phyloP scores from a whole-genome alignment of 179 eudicot species.

The Beta corolliflora region DNA sequence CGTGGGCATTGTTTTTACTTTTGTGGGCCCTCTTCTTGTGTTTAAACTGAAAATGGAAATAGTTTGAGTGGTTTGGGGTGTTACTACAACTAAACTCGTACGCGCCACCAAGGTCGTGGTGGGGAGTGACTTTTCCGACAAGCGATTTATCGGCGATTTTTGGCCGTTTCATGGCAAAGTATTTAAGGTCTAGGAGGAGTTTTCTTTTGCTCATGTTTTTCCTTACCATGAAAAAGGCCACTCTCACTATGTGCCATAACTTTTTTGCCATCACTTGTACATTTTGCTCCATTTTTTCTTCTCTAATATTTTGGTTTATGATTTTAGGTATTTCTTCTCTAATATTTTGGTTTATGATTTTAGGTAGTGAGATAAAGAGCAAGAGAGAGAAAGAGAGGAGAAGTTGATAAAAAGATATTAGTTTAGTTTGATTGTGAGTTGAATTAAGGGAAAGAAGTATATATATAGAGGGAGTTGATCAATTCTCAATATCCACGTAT shows the following conservation, averaged over 20 bases:
- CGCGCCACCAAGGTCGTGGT: conserved; percentile 29
- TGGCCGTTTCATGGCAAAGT: conserved; percentile 39
- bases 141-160: conserved; percentile 39
- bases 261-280: conserved; percentile 39
- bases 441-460: conserved; percentile 3
- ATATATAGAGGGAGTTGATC: conserved; percentile 24
- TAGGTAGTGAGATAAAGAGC: background rate
- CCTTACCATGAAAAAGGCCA: conserved; percentile 39
- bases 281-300: conserved; percentile 36
- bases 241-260: conserved; percentile 44
- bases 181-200: conserved; percentile 41
- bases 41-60: conserved; percentile 21
- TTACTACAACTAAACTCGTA: conserved; percentile 55
- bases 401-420: background rate
- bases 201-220: conserved; percentile 47
- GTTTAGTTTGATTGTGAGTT: conserved; percentile 19
- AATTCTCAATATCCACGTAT: background rate
- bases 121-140: conserved; percentile 26
- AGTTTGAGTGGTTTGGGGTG: conserved; percentile 34
- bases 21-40: conserved; percentile 16
- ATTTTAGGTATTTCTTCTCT: background rate
- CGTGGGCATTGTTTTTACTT: background rate
- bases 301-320: background rate
- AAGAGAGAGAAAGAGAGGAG: background rate
- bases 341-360: background rate